A percentile compares a stretch with the other conserved stretches of the same genome.
phyloP scores from a whole-genome alignment of 2,329 filamentous ascomycete species.

The Phialemonium atrogriseum region DNA sequence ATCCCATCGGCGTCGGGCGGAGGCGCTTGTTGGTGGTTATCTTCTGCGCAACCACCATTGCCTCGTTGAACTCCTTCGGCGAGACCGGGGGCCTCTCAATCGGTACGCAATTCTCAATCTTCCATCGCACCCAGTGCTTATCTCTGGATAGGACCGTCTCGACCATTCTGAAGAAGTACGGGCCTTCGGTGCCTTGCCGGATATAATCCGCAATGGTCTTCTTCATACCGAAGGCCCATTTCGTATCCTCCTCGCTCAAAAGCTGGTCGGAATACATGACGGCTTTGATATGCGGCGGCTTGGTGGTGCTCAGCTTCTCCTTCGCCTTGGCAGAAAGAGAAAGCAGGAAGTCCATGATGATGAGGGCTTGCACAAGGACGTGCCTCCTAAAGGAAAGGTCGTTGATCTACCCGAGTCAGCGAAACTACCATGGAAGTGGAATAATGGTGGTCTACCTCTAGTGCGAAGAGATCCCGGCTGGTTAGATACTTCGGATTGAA shows the following conservation, averaged over 20 bases:
- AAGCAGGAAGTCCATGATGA: slow-evolving; percentile 91
- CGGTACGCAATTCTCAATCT: slow-evolving; percentile 82
- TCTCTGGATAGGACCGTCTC: slow-evolving; percentile 92
- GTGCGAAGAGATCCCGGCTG: slow-evolving; percentile 90
- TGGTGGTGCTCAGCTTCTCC: slow-evolving; percentile 62
- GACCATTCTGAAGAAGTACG: slow-evolving; percentile 93
- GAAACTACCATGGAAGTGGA: slow-evolving; percentile 6
- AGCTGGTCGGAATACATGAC: slow-evolving; percentile 73
- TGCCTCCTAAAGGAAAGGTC: slow-evolving; percentile 92
- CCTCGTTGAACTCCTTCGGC: slow-evolving; percentile 58
- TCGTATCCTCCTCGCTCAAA: slow-evolving; percentile 76
- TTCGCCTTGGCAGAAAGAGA: slow-evolving; percentile 78
- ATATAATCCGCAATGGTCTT: slow-evolving; percentile 74
- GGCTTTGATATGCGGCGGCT: slow-evolving; percentile 69
- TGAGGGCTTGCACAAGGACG: slow-evolving; percentile 89
- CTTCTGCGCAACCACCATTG: slow-evolving; percentile 57
- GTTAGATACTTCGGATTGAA: slow-evolving; percentile 99
- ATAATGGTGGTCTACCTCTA: slow-evolving; percentile 56
- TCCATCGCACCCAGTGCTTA: slow-evolving; percentile 99
- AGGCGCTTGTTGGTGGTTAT: slow-evolving; percentile 64
- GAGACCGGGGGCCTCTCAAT: slow-evolving; percentile 72
- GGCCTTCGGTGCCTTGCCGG: slow-evolving; percentile 70
- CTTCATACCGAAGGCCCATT: slow-evolving; percentile 78
- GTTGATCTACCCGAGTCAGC: slow-evolving; percentile 54
- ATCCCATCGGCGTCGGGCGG: slow-evolving; percentile 59